Base-by-base conservation (phyloP, 1,284 basidiomycete species). In the Prillingera fragicola region DNA sequence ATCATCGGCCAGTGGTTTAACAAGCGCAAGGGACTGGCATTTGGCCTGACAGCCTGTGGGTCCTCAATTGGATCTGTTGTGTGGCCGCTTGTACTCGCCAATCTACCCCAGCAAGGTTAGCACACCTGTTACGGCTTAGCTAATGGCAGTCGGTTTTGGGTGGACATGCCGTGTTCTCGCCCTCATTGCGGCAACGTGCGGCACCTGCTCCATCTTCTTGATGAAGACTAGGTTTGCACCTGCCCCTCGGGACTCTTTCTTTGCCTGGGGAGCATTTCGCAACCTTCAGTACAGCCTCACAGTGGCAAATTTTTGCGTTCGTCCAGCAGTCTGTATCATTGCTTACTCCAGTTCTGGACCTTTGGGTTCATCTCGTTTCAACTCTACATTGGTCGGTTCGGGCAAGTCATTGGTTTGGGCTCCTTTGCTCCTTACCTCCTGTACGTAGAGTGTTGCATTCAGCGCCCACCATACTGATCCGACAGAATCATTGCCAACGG, bases 1-100 rank as follows among this genome's bases (percentile, higher is more conserved):
- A 46, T 56, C 19, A 45, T 60, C 8, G 55, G 57, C 7, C 62
- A 66, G 31, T 65, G 63, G 63, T 65, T 65, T 45, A 40, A 43
- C 13, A 24, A 42, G 15, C 45, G 43, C 23, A 41, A 58, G 24
- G 62, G 62, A 4, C 42, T 66, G 33, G 63, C 63, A 8, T 58
- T 60, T 56, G 60, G 7, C 19, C 6, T 56, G 40, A 51, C 48
- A n/a, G n/a, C n/a, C n/a, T n/a, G n/a, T 7, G 61, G 61, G 25
- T 54, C 57, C 12, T 63, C 59, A 10, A 22, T 54, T 10, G 63
- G 63, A 15, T 52, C 63, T 1, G 47, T 60, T 19, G 38, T 57
- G 5, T 66, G 62, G 62, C 63, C 62, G 5, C 15, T 60, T 7
- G 43, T 66, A 8, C 46, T 60, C 19, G 60, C 62, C 15, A 60